Percentiles rank a stretch among this genome's conserved stretches.
These are phyloP conservation scores for Colletotrichum simmondsii DNA, from an alignment of 2,329 filamentous ascomycete species.

Conservation along the genomic window DNA sequence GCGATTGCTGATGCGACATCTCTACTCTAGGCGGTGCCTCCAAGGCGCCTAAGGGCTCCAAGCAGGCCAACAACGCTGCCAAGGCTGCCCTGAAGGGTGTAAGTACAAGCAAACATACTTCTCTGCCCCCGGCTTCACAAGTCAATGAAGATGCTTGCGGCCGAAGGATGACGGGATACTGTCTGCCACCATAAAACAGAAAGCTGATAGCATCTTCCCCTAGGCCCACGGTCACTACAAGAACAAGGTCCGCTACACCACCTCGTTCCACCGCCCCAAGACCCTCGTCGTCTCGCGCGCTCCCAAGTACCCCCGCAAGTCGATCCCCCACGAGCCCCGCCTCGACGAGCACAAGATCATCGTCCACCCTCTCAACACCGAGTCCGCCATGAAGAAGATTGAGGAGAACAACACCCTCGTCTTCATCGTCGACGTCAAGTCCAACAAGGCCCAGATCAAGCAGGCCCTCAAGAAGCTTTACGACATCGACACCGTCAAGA, in stretches of 20 bases:
- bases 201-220: conserved; percentile 11
- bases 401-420: conserved; percentile 99
- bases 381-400: conserved; percentile 99
- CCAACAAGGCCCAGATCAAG: conserved; percentile 99
- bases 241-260: conserved; percentile 91
- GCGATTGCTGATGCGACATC: conserved; percentile 77
- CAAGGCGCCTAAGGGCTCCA: conserved; percentile 70
- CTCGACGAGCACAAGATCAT: conserved; percentile 99
- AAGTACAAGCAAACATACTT: conserved; percentile 59
- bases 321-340: conserved; percentile 86
- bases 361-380: conserved; percentile 98
- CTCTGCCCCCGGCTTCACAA: background rate
- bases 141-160: conserved; percentile 9
- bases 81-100: conserved; percentile 97
- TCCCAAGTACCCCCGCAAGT: conserved; percentile 98
- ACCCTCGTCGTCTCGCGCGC: conserved; percentile 90
- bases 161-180: background rate
- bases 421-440: conserved; percentile 96
- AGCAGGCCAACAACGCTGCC: conserved; percentile 93
- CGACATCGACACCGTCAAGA: conserved; percentile 97
- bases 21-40: conserved; percentile 63
- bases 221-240: conserved; percentile 78
- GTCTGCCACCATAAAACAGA: background rate
- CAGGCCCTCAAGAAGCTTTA: conserved; percentile 98
- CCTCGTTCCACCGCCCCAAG: conserved; percentile 98